These are phyloP conservation scores for Thelonectria blattea DNA, from an alignment of 2,329 filamentous ascomycete species.

Conservation along the genomic window DNA sequence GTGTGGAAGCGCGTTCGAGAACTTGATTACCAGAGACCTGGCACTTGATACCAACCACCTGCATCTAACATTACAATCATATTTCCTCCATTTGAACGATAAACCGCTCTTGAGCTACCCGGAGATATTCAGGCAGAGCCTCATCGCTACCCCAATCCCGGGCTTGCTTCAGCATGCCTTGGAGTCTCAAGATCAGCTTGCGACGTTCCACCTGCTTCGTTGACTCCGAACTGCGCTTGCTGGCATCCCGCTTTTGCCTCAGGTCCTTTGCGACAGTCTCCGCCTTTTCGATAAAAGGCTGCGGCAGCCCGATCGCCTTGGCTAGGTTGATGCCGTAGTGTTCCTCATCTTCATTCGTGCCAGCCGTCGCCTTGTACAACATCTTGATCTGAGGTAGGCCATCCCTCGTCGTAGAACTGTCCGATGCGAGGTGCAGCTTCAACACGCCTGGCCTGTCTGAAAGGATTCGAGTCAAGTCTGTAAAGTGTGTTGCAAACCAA, in stretches of 20 bases:
- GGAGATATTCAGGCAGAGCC: slow-evolving; percentile 53
- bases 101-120: slow-evolving; percentile 72
- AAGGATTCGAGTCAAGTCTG: slow-evolving; percentile 79
- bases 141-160: slow-evolving; percentile 66
- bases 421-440: slow-evolving; percentile 80
- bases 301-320: slow-evolving; percentile 74
- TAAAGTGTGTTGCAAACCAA: slow-evolving; percentile 95
- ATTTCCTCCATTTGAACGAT: slow-evolving; percentile 72
- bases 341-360: slow-evolving; percentile 67
- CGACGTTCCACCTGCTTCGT: slow-evolving; percentile 67
- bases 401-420: slow-evolving; percentile 59
- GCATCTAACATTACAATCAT: slow-evolving; percentile 39
- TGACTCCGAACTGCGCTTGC: slow-evolving; percentile 63
- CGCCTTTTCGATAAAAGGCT: slow-evolving; percentile 70
- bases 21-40: slow-evolving; percentile 71
- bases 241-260: slow-evolving; percentile 61
- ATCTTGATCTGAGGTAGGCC: slow-evolving; percentile 73
- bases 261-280: slow-evolving; percentile 69
- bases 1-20: slow-evolving; percentile 73
- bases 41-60: slow-evolving; percentile 44
- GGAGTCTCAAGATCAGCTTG: slow-evolving; percentile 74
- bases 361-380: slow-evolving; percentile 82
- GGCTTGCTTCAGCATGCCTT: slow-evolving; percentile 75
- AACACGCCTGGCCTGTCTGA: slow-evolving; percentile 78
- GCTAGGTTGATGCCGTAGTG: slow-evolving; percentile 89